Conservation (phyloP, 2,329 filamentous ascomycete species). For the Exophiala aquamarina region DNA sequence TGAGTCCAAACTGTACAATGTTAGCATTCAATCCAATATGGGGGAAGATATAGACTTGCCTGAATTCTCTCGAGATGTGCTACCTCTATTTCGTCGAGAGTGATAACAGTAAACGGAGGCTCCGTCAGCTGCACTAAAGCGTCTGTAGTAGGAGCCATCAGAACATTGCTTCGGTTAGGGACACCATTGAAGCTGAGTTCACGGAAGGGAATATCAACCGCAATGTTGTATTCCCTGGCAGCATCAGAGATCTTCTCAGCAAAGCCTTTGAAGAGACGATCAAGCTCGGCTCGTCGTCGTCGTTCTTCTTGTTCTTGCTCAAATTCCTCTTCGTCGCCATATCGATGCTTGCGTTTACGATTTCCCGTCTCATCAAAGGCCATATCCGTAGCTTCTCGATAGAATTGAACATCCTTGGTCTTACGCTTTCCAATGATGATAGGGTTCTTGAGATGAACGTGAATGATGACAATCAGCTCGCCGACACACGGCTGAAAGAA, state of each 20-base stretch:
- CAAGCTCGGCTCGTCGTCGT: conserved; percentile 82
- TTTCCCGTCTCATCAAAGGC: conserved; percentile 99
- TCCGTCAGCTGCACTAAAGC: conserved; percentile 96
- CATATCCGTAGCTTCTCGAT: conserved; percentile 95
- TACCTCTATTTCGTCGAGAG: conserved; percentile 91
- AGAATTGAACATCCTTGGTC: conserved; percentile 98
- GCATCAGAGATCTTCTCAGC: conserved; percentile 97
- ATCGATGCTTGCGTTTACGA: conserved; percentile 94
- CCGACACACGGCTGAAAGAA: conserved; percentile 98
- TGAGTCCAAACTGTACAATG: conserved; percentile 75
- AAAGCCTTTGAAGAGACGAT: conserved; percentile 93
- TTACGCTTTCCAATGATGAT: conserved; percentile 99
- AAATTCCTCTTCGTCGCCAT: conserved; percentile 97
- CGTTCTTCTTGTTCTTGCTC: conserved; percentile 98
- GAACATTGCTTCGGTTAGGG: conserved; percentile 90
- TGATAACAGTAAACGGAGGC: conserved; percentile 93
- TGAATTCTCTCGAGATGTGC: conserved; percentile 93
- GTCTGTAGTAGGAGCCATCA: conserved; percentile 94
- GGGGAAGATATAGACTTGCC: conserved; percentile 32
- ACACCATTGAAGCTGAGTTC: conserved; percentile 97
- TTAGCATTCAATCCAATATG: conserved; percentile 28
- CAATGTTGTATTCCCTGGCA: conserved; percentile 83
- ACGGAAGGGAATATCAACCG: conserved; percentile 94
- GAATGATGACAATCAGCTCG: conserved; percentile 95
- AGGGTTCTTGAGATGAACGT: conserved; percentile 95